Conservation (phyloP, 192 early-diverging fungal species). For the Haplosporangium gracile region DNA sequence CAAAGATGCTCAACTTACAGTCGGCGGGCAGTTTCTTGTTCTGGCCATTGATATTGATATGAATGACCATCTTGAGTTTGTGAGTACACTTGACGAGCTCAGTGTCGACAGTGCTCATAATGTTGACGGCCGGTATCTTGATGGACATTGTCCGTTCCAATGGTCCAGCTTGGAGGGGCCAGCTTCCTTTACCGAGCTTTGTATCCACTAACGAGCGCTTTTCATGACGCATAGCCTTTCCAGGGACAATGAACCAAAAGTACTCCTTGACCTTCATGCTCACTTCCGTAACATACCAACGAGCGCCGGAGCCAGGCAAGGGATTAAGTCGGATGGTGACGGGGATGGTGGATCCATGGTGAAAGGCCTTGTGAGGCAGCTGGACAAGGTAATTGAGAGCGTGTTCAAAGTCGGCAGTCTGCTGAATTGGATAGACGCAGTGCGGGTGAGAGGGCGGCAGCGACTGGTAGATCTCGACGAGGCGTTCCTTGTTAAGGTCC, state of each 20-base stretch:
- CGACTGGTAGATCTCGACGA: constrained; percentile 52
- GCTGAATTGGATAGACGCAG: constrained; percentile 41
- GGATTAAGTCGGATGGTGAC: constrained; percentile 34
- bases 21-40: constrained; percentile 34
- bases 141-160: constrained; percentile 35
- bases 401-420: constrained; percentile 31
- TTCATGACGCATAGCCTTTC: constrained; percentile 29
- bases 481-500: constrained; percentile 13
- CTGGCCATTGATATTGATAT: constrained; percentile 36
- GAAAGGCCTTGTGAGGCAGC: constrained; percentile 37
- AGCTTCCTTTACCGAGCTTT: constrained; percentile 25
- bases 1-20: constrained; percentile 15
- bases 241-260: constrained; percentile 52
- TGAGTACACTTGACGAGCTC: constrained; percentile 47
- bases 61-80: constrained; percentile 40
- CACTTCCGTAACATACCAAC: constrained; percentile 44
- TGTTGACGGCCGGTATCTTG: constrained; percentile 25
- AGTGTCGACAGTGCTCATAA: constrained; percentile 43
- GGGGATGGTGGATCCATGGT: constrained; percentile 39
- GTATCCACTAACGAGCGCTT: constrained; percentile 40
- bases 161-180: constrained; percentile 43
- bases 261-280: constrained; percentile 48
- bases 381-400: constrained; percentile 46
- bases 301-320: constrained; percentile 11
- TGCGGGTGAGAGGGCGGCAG: constrained; percentile 39